phyloP scores from a whole-genome alignment of 805 yeast species.

The Vanderwaltozyma polyspora region DNA sequence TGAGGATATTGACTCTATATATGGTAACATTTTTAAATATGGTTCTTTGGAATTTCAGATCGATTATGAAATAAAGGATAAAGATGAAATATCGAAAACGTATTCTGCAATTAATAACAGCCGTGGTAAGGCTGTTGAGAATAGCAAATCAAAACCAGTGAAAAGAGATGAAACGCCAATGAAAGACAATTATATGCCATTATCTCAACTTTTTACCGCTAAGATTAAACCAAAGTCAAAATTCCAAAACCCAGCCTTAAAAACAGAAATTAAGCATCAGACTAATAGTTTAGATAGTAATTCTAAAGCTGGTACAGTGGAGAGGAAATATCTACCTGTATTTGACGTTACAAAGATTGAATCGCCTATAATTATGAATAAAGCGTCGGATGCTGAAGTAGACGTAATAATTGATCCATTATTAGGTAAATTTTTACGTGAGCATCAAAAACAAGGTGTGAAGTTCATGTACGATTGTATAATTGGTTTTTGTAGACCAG shows the following conservation, averaged over 20 bases:
- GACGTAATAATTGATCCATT: slow-evolving; percentile 54
- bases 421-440: slow-evolving; percentile 45
- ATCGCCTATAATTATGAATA: slow-evolving; percentile 35
- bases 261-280: slow-evolving; percentile 3
- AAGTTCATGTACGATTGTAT: slow-evolving; percentile 71
- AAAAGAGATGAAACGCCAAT: not conserved
- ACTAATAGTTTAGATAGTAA: not conserved
- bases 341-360: slow-evolving; percentile 28
- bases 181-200: slow-evolving; percentile 3
- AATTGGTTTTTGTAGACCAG: slow-evolving; percentile 48
- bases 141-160: not conserved
- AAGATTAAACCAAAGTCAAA: slow-evolving; percentile 11
- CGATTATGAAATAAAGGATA: slow-evolving; percentile 34
- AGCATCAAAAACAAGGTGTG: slow-evolving; percentile 83
- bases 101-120: not conserved
- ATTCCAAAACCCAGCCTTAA: slow-evolving; percentile 6
- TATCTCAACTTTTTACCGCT: slow-evolving; percentile 8
- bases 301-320: slow-evolving; percentile 1
- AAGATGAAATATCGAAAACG: slow-evolving; percentile 9
- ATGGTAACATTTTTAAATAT: slow-evolving; percentile 35
- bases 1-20: slow-evolving; percentile 15
- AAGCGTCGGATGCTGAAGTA: slow-evolving; percentile 18
- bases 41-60: slow-evolving; percentile 56
- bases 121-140: not conserved
- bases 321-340: slow-evolving; percentile 29